A percentile compares a stretch with the other conserved stretches of the same genome.
phyloP scores from a whole-genome alignment of 257 asterid species.

The Capsicum chinense region DNA sequence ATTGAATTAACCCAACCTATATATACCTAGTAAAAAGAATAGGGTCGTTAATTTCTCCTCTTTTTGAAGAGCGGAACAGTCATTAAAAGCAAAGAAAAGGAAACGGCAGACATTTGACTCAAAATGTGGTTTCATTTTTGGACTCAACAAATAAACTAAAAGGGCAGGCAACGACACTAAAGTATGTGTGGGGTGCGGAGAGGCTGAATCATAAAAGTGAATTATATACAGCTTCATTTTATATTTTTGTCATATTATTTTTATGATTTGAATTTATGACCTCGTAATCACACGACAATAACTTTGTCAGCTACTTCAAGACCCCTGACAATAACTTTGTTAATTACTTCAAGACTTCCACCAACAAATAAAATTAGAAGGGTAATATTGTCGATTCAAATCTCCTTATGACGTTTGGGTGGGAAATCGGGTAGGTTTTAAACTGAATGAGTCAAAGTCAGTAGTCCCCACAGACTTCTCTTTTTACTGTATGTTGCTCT shows the following conservation, averaged over 20 bases:
- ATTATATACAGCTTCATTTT: too few relatives aligned
- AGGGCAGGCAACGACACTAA: too few relatives aligned
- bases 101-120: slow-evolving; percentile 44
- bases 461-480: slow-evolving; percentile 31
- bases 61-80: slow-evolving; percentile 36
- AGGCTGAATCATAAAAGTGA: too few relatives aligned
- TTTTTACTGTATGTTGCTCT: slow-evolving; percentile 38
- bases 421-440: slow-evolving; percentile 3
- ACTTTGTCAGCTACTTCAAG: too few relatives aligned
- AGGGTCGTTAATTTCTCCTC: slow-evolving; percentile 20
- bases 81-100: slow-evolving; percentile 33
- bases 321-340: too few relatives aligned
- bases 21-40: neutral
- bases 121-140: neutral
- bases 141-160: too few relatives aligned
- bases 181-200: too few relatives aligned
- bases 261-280: too few relatives aligned
- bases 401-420: neutral
- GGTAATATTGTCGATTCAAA: neutral
- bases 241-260: too few relatives aligned
- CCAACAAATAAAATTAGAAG: neutral
- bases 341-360: too few relatives aligned
- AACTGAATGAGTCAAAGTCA: slow-evolving; percentile 35
- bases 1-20: too few relatives aligned
- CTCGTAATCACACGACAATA: too few relatives aligned